Base-by-base conservation (phyloP, 768 basidiomycete genomes). In the Mycena alexandri region DNA sequence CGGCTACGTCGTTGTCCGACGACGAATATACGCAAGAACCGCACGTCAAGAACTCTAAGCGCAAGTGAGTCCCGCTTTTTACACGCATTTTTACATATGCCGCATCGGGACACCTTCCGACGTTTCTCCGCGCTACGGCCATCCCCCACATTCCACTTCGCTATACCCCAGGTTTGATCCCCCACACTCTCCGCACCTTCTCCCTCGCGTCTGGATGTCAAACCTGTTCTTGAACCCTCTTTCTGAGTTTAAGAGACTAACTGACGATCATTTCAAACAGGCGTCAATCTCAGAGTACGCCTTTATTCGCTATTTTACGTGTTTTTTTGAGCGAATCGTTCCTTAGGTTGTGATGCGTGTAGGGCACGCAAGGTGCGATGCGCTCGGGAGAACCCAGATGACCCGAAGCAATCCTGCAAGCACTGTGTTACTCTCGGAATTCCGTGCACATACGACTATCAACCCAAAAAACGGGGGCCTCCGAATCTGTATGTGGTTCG, bases 391-490 rank as follows among this genome's bases (percentile, higher is more conserved):
- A 90, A 90, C 71, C 86, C 89, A 25, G 92, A 93, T 69, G 92
- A 93, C 75, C 82, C 87, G 12, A 91, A 90, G 77, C 89, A 89
- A 70, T 84, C 91, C 10, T 95, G 94, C 91, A 95, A 93, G 76
- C 94, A 95, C 75, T 96, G 94, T 76, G 83, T 91, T 71, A 86
- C 91, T 0, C 87, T 96, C 55, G 91, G 89, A 21, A 92, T 95
- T 54, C 86, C 89, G 7, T 96, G 95, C 77, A 95, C 93, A 1
- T 97, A 96, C 72, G 92, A 94, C 75, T 96, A 96, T 76, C 92
- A 93, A 76, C 95, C 95, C 21, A 95, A 95, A 84, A 96, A 96
- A 79, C 84, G 95, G 62, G 95, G 95, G 0, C 95, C 95, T 4
- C 95, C 95, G 2, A 96, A 96, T 78, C 83, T 95, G 93, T 96